phyloP scores from a whole-genome alignment of 2,329 filamentous ascomycete genomes.

The Botrytis aclada region DNA sequence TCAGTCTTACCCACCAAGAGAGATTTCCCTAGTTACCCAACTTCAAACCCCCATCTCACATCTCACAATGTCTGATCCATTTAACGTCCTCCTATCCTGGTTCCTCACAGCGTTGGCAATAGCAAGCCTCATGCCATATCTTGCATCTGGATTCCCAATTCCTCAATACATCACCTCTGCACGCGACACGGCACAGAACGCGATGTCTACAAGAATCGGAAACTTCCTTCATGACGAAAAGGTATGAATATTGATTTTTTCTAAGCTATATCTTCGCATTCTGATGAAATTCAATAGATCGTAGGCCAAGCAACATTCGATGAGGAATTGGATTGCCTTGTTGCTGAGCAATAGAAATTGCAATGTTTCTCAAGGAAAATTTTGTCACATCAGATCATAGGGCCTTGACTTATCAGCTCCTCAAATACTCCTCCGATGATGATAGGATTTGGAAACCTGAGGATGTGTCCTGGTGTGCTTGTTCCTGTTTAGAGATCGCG shows the following conservation, averaged over 20 bases:
- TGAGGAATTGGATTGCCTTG: too few species aligned
- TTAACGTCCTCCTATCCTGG: neutral
- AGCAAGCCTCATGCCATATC: neutral
- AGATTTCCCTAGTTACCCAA: neutral
- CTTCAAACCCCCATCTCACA: neutral
- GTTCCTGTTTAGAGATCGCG: too few species aligned
- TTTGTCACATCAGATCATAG: too few species aligned
- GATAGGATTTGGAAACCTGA: too few species aligned
- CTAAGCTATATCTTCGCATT: too few species aligned
- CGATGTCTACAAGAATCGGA: neutral
- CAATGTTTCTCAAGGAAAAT: too few species aligned
- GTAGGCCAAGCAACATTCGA: too few species aligned
- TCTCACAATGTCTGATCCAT: neutral
- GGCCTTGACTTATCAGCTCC: too few species aligned
- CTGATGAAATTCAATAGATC: too few species aligned
- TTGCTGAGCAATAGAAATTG: neutral
- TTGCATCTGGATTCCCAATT: neutral
- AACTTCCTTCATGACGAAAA: neutral
- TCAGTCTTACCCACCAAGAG: neutral
- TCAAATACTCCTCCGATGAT: too few species aligned
- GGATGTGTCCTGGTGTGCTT: too few species aligned
- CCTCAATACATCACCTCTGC: neutral
- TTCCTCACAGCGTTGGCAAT: neutral
- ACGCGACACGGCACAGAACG: neutral
- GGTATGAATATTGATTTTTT: too few species aligned